A percentile compares a stretch with the other conserved stretches of the same genome.
These are phyloP conservation scores for Apophysomyces variabilis DNA, from an alignment of 371 early-diverging fungal genomes.

Conservation along the genomic window DNA sequence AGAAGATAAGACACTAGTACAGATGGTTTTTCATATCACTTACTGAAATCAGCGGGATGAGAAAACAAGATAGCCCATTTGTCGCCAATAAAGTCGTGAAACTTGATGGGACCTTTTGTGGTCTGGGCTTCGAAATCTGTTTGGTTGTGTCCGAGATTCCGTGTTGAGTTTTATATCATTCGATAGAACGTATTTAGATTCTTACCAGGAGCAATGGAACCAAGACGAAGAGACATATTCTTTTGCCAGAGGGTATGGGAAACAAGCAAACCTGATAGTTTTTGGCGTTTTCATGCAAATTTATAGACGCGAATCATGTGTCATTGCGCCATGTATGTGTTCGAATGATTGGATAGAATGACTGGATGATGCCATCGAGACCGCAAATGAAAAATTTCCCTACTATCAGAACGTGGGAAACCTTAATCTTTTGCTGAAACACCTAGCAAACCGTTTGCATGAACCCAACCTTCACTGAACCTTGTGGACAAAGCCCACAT, in stretches of 20 bases:
- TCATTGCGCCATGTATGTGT: too few relatives aligned
- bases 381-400: too few relatives aligned
- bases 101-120: conserved; percentile 86
- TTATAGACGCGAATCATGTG: not conserved
- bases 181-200: too few relatives aligned
- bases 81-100: conserved; percentile 87
- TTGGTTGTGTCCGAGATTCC: not conserved
- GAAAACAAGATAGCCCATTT: conserved; percentile 95
- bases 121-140: conserved; percentile 83
- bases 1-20: not conserved
- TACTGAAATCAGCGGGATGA: conserved; percentile 94
- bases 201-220: conserved; percentile 65
- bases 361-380: too few relatives aligned
- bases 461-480: too few relatives aligned
- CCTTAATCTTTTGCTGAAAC: too few relatives aligned
- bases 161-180: too few relatives aligned
- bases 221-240: conserved; percentile 64
- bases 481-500: too few relatives aligned
- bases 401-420: too few relatives aligned
- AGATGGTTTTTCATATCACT: conserved; percentile 23
- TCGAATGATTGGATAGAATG: too few relatives aligned
- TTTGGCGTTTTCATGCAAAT: not conserved
- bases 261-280: conserved; percentile 10
- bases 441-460: too few relatives aligned
- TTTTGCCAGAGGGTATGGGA: conserved; percentile 15